Conservation (phyloP, 192 early-diverging fungal genomes). For the Gonapodya prolifera region DNA sequence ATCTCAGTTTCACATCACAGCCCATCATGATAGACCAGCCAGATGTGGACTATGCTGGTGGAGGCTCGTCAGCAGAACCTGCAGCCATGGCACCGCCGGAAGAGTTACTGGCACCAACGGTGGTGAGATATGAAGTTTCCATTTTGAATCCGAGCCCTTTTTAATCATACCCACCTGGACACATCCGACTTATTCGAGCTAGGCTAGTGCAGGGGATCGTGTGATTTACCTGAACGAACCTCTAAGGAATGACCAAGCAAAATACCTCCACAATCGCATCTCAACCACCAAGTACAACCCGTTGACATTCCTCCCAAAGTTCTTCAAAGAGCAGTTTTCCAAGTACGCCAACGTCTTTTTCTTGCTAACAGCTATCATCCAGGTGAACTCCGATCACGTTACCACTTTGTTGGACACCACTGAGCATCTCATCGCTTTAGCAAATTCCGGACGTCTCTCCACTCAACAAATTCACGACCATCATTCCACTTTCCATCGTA, state of each 20-base stretch:
- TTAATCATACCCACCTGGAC: no score
- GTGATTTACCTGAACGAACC: constrained; percentile 82
- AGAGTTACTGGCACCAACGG: background rate
- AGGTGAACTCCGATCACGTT: constrained; percentile 33
- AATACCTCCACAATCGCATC: constrained; percentile 84
- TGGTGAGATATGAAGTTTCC: background rate
- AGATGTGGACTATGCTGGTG: background rate
- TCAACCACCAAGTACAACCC: constrained; percentile 94
- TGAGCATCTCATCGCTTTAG: constrained; percentile 23
- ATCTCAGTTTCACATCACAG: background rate
- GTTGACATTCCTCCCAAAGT: constrained; percentile 87
- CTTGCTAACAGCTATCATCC: constrained; percentile 90
- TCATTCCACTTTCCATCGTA: constrained; percentile 73
- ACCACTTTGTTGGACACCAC: background rate
- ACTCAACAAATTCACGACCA: constrained; percentile 75
- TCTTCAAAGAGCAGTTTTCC: constrained; percentile 93
- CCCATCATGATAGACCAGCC: background rate
- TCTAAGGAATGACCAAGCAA: constrained; percentile 57
- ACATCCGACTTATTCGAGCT: no score
- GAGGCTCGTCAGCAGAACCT: background rate
- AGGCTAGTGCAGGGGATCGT: constrained; percentile 25
- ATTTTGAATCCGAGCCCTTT: no score
- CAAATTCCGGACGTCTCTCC: constrained; percentile 93
- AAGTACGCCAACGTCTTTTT: constrained; percentile 99
- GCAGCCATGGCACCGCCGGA: background rate